Evolutionary conservation across 2,329 filamentous ascomycete genomes (phyloP).

Genomic region (Trichoderma citrinoviride): DNA sequence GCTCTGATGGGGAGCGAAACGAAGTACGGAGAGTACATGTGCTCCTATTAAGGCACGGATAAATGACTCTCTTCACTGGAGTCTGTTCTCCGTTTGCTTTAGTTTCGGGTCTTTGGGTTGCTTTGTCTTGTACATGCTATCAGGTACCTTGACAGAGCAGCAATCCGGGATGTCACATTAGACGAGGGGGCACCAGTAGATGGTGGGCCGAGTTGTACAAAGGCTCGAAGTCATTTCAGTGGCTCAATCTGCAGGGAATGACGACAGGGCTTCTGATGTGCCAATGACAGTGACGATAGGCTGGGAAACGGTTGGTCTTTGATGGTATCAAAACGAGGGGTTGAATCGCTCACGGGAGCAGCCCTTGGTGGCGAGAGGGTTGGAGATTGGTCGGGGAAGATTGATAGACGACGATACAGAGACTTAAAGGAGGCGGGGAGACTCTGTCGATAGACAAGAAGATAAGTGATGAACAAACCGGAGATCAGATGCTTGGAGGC

Average conservation of each 20-base stretch:
- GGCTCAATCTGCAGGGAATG: not conserved
- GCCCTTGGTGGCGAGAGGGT: not conserved
- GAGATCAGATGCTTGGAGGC: no score
- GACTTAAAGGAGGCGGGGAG: not conserved
- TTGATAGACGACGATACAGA: no score
- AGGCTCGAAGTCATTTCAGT: no score
- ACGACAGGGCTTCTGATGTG: not conserved
- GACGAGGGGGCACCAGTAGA: not conserved
- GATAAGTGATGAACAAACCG: no score
- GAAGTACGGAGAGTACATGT: not conserved
- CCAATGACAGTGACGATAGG: not conserved
- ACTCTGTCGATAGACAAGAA: no score
- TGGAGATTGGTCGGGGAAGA: no score
- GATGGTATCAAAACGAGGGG: not conserved
- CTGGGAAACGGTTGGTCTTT: no score
- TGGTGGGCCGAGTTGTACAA: not conserved
- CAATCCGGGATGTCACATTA: not conserved
- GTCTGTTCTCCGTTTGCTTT: not conserved
- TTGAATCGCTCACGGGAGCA: not conserved
- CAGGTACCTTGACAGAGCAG: not conserved
- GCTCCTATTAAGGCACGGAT: not conserved
- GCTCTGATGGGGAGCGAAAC: no score
- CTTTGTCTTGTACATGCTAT: not conserved
- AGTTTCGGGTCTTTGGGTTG: no score
- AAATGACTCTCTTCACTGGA: not conserved